Evolutionary conservation across 495 filamentous ascomycete genomes (phyloP).

Genomic region (Aspergillus homomorphus): DNA sequence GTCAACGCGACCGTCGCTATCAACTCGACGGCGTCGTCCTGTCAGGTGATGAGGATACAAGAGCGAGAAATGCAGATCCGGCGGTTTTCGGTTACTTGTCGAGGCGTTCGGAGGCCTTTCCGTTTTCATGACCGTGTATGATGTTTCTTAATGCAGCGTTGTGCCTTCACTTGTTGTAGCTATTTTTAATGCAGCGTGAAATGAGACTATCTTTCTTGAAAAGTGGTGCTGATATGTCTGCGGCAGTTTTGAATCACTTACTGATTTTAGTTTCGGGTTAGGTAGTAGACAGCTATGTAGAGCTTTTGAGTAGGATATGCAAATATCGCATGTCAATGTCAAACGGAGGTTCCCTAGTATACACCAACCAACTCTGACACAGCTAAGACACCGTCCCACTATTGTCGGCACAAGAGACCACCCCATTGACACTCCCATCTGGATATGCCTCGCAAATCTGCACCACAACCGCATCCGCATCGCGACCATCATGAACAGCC

Average conservation of each 20-base stretch:
- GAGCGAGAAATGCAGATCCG: constrained; percentile 10
- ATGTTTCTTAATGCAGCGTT: background rate
- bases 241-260: too few relatives aligned
- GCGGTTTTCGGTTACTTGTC: background rate
- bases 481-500: constrained; percentile 38
- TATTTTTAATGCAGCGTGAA: background rate
- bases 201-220: background rate
- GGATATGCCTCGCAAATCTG: constrained; percentile 39
- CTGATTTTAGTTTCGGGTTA: too few relatives aligned
- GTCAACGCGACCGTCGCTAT: background rate
- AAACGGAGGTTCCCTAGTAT: background rate
- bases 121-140: background rate
- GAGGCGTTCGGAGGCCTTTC: background rate
- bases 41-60: background rate
- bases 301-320: background rate
- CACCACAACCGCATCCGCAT: constrained; percentile 39
- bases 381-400: constrained; percentile 19
- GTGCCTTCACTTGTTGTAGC: background rate
- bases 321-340: too few relatives aligned
- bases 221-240: too few relatives aligned
- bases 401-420: constrained; percentile 44
- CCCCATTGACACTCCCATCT: constrained; percentile 33
- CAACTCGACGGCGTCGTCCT: background rate
- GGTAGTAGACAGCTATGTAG: background rate
- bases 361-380: background rate